These are phyloP conservation scores for Pseudogymnoascus sp. DNA, from an alignment of 2,329 filamentous ascomycete species.

Conservation along the genomic window DNA sequence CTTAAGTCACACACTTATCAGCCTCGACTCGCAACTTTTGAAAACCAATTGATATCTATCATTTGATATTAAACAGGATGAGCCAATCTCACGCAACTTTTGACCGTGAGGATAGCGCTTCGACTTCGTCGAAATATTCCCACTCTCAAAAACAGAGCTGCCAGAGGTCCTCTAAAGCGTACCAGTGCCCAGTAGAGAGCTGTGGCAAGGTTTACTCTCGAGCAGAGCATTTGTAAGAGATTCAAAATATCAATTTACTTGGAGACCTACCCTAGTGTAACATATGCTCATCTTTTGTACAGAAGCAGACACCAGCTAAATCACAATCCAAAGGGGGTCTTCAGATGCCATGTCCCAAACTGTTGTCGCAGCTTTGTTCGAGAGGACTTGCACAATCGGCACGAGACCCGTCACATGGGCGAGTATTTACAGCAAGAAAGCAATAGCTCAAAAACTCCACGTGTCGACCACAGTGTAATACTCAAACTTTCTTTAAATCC, in stretches of 20 bases:
- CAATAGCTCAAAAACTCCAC: slow-evolving; percentile 32
- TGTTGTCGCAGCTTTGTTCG: slow-evolving; percentile 88
- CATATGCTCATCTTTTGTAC: not conserved
- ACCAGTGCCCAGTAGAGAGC: slow-evolving; percentile 67
- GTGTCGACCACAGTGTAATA: not conserved
- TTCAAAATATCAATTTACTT: not conserved
- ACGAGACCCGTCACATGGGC: slow-evolving; percentile 71
- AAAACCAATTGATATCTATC: no score
- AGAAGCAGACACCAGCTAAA: slow-evolving; percentile 88
- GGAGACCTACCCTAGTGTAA: slow-evolving; percentile 6
- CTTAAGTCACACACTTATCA: no score
- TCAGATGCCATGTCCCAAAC: slow-evolving; percentile 83
- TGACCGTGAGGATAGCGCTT: no score
- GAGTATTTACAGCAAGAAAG: slow-evolving; percentile 66
- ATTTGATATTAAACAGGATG: no score
- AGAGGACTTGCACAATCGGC: slow-evolving; percentile 81
- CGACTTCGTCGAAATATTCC: no score
- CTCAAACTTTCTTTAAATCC: slow-evolving; percentile 23
- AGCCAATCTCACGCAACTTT: no score
- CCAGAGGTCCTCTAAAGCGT: no score
- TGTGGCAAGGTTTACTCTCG: slow-evolving; percentile 96
- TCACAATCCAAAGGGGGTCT: slow-evolving; percentile 91
- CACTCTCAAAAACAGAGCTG: no score
- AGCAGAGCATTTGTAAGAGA: slow-evolving; percentile 79
- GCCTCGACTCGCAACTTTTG: no score